These are phyloP conservation scores for Colletotrichum lindemuthianum DNA, from an alignment of 2,329 filamentous ascomycete genomes.

Conservation along the genomic window DNA sequence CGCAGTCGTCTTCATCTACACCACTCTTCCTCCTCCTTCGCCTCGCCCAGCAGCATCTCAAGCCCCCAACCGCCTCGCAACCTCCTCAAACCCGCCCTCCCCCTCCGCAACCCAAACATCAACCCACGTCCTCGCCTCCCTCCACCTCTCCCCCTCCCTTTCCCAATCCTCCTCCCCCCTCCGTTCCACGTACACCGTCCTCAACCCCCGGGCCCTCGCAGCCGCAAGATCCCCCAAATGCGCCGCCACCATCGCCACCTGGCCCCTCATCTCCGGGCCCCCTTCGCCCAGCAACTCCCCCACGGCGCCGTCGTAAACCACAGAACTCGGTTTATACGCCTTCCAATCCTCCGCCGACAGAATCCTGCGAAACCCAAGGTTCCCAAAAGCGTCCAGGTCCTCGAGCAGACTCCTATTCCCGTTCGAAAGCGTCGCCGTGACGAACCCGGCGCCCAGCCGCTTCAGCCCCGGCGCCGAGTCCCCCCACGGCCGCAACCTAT, in stretches of 20 bases:
- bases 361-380: slow-evolving; percentile 70
- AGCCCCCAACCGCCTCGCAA: slow-evolving; percentile 42
- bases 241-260: slow-evolving; percentile 82
- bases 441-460: slow-evolving; percentile 61
- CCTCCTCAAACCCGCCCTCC: slow-evolving; percentile 45
- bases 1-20: too few species aligned
- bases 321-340: slow-evolving; percentile 78
- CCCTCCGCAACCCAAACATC: slow-evolving; percentile 50
- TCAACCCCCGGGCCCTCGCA: slow-evolving; percentile 71
- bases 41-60: background rate
- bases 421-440: slow-evolving; percentile 77
- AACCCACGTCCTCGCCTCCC: slow-evolving; percentile 57
- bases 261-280: slow-evolving; percentile 54
- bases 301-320: slow-evolving; percentile 76
- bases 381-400: slow-evolving; percentile 69
- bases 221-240: slow-evolving; percentile 76
- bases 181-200: slow-evolving; percentile 80
- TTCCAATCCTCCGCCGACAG: slow-evolving; percentile 76
- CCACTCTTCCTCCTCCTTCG: too few species aligned
- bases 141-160: slow-evolving; percentile 59
- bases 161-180: slow-evolving; percentile 71
- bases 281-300: slow-evolving; percentile 56
- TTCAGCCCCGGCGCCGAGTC: slow-evolving; percentile 69
- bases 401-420: slow-evolving; percentile 74
- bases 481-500: slow-evolving; percentile 75